Evolutionary conservation across 306 rosid species (phyloP).

Genomic region (Trifolium pratense): DNA sequence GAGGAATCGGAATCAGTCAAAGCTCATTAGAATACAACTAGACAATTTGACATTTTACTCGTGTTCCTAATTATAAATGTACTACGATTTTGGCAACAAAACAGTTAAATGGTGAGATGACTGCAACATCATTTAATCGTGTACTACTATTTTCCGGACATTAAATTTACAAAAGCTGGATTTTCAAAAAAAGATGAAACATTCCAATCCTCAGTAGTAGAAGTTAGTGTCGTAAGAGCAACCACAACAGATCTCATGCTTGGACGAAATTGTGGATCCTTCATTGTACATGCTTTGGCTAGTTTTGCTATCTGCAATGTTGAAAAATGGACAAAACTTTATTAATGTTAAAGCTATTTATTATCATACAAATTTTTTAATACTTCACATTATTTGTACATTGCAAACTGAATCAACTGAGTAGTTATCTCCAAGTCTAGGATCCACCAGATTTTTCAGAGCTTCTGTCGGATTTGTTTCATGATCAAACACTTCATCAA

Average conservation of each 20-base stretch:
- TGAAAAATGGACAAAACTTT: neutral
- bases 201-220: constrained; percentile 27
- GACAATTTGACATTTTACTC: no score
- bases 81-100: no score
- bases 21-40: no score
- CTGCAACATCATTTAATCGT: no score
- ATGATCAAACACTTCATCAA: constrained; percentile 65
- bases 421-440: constrained; percentile 76
- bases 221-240: constrained; percentile 74
- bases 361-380: neutral
- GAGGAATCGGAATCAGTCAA: no score
- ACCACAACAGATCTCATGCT: constrained; percentile 84
- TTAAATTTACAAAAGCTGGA: neutral
- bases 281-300: constrained; percentile 74
- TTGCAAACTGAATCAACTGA: constrained; percentile 73
- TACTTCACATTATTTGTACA: constrained; percentile 29
- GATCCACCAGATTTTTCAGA: constrained; percentile 71
- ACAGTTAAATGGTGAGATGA: no score
- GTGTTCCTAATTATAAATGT: no score
- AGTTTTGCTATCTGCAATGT: constrained; percentile 70
- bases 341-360: no score
- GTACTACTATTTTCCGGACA: no score
- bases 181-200: neutral
- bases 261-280: constrained; percentile 73
- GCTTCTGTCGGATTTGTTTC: constrained; percentile 56